phyloP scores from a whole-genome alignment of 148 eudicot species.

The Camellia lanceoleosa region DNA sequence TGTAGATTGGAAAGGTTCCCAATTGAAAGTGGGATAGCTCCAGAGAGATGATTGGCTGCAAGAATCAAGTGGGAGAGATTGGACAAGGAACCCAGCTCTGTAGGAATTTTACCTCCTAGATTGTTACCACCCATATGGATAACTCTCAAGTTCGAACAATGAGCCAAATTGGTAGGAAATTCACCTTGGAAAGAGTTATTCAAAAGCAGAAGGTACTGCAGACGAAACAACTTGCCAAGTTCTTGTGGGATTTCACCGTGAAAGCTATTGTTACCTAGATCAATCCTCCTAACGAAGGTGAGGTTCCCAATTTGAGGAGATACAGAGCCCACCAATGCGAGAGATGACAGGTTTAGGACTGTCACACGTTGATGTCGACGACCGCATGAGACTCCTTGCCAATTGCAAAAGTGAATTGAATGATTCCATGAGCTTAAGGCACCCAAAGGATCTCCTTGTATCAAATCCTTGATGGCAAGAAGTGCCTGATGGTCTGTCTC shows the following conservation, averaged over 20 bases:
- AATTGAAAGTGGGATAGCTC: not conserved
- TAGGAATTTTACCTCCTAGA: constrained; percentile 12
- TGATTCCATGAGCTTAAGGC: constrained; percentile 16
- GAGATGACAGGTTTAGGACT: not conserved
- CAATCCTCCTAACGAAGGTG: not conserved
- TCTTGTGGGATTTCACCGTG: constrained; percentile 12
- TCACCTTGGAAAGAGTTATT: constrained; percentile 7
- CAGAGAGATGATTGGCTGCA: not conserved
- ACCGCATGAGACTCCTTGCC: constrained; percentile 19
- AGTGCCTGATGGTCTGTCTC: too few species aligned
- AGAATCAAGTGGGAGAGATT: not conserved
- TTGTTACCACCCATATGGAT: not conserved
- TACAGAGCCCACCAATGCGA: not conserved
- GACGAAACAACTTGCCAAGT: constrained; percentile 4
- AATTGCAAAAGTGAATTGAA: constrained; percentile 14
- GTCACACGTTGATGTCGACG: not conserved
- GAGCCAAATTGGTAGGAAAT: constrained; percentile 7
- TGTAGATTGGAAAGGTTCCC: constrained; percentile 8
- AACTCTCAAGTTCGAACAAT: not conserved
- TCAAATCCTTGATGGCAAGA: too few species aligned
- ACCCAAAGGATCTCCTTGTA: not conserved
- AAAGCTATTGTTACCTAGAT: constrained; percentile 5
- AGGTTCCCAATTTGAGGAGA: constrained; percentile 24
- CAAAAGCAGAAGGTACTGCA: not conserved
- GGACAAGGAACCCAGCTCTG: constrained; percentile 3